Conservation (phyloP, 768 basidiomycete species). For the Pluteus cervinus region DNA sequence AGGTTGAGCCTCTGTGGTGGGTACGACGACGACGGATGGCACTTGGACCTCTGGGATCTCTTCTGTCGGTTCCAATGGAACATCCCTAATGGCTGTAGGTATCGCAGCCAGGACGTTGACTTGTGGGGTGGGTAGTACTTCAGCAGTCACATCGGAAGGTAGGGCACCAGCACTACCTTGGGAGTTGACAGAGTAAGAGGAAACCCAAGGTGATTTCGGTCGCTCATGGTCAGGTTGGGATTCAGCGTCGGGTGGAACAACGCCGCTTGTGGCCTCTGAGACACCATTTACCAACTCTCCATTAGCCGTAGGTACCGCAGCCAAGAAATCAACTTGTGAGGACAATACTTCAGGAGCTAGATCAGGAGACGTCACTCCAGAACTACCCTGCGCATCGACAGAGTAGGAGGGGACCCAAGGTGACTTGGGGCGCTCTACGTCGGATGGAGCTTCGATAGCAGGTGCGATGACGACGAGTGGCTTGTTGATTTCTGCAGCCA, state of each 20-base stretch:
- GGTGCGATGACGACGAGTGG: background rate
- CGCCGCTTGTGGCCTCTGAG: constrained; percentile 2
- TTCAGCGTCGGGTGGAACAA: background rate
- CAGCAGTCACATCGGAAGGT: constrained; percentile 3
- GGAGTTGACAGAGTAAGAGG: constrained; percentile 34
- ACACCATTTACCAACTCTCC: background rate
- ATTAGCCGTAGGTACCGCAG: background rate
- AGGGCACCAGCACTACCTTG: constrained; percentile 27
- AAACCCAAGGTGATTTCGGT: constrained; percentile 26
- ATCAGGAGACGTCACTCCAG: constrained; percentile 8
- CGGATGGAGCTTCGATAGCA: background rate
- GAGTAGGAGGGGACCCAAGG: constrained; percentile 3
- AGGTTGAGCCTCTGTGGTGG: background rate
- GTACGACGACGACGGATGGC: constrained; percentile 1
- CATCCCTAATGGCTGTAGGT: too few relatives aligned
- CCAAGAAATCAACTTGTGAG: background rate
- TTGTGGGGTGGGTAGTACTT: too few relatives aligned
- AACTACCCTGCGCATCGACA: background rate
- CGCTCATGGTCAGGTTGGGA: background rate
- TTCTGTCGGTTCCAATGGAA: background rate
- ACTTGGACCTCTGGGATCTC: background rate
- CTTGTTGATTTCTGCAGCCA: background rate
- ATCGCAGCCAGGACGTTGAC: too few relatives aligned
- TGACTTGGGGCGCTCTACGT: constrained; percentile 25
- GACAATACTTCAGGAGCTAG: background rate